phyloP scores from a whole-genome alignment of 2,329 filamentous ascomycete species.

The Colletotrichum sp. region DNA sequence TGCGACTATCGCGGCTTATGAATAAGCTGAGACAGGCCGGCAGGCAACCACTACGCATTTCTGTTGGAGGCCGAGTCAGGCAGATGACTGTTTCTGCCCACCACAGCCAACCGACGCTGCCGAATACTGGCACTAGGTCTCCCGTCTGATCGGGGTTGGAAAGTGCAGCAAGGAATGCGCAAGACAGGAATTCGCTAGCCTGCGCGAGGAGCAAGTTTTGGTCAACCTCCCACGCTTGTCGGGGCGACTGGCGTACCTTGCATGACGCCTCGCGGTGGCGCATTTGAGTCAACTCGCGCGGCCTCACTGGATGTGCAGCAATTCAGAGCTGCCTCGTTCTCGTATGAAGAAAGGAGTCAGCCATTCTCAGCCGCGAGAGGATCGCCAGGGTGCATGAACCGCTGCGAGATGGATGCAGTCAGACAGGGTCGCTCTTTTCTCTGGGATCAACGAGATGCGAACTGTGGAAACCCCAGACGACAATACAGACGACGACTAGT shows the following conservation, averaged over 20 bases:
- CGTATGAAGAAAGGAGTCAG: neutral
- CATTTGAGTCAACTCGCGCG: slow-evolving; percentile 9
- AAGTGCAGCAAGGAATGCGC: slow-evolving; percentile 4
- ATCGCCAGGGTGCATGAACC: slow-evolving; percentile 18
- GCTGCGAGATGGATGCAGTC: slow-evolving; percentile 5
- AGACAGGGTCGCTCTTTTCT: neutral
- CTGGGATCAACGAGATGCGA: neutral
- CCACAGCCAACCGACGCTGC: slow-evolving; percentile 13
- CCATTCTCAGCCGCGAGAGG: neutral
- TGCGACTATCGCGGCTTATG: slow-evolving; percentile 19
- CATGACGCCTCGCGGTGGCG: slow-evolving; percentile 27
- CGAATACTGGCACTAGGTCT: neutral
- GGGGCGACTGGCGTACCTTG: slow-evolving; percentile 22
- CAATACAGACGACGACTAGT: neutral
- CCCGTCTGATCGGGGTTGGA: neutral
- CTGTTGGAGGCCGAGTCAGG: slow-evolving; percentile 3
- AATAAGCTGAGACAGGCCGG: slow-evolving; percentile 21
- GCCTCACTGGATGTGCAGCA: neutral
- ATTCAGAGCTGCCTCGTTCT: neutral
- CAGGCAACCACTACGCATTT: slow-evolving; percentile 14
- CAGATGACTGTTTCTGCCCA: slow-evolving; percentile 18
- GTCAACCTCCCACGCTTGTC: neutral
- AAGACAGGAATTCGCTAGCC: slow-evolving; percentile 7
- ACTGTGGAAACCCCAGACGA: neutral
- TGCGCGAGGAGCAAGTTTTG: slow-evolving; percentile 7